phyloP scores from a whole-genome alignment of 208 protist genomes.

The Leishmania amazonensis region DNA sequence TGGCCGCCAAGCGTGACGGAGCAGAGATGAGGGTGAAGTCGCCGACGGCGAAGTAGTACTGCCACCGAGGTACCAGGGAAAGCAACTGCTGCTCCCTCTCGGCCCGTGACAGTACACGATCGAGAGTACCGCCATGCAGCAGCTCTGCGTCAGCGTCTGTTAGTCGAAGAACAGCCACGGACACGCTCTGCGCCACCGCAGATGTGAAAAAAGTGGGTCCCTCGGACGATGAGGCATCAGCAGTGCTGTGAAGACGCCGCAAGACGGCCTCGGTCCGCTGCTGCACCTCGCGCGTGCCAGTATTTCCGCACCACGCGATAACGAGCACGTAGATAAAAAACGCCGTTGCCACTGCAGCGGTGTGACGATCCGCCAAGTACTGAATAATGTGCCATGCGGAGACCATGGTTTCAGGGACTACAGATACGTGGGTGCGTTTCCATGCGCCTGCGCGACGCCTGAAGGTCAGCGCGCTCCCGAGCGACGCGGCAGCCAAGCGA shows the following conservation, averaged over 20 bases:
- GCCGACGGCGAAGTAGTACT: constrained; percentile 11
- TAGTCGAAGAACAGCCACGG: constrained; percentile 12
- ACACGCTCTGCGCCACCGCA: neutral
- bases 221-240: neutral
- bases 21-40: constrained; percentile 18
- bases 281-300: constrained; percentile 7
- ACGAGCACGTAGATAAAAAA: constrained; percentile 20
- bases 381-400: neutral
- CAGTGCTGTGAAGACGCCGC: neutral
- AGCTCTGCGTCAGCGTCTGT: constrained; percentile 14
- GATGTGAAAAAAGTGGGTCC: neutral
- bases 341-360: constrained; percentile 6
- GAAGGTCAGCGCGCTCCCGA: no score
- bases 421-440: neutral
- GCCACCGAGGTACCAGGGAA: constrained; percentile 17
- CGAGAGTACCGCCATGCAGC: constrained; percentile 16
- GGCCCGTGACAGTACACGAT: neutral
- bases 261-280: constrained; percentile 5
- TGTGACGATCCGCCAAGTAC: constrained; percentile 31
- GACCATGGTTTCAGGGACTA: constrained; percentile 7
- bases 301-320: constrained; percentile 10
- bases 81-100: neutral
- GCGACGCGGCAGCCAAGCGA: neutral
- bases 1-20: neutral
- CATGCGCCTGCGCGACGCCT: neutral